Conservation (phyloP, 768 basidiomycete genomes). For the Leccinum imitatum region DNA sequence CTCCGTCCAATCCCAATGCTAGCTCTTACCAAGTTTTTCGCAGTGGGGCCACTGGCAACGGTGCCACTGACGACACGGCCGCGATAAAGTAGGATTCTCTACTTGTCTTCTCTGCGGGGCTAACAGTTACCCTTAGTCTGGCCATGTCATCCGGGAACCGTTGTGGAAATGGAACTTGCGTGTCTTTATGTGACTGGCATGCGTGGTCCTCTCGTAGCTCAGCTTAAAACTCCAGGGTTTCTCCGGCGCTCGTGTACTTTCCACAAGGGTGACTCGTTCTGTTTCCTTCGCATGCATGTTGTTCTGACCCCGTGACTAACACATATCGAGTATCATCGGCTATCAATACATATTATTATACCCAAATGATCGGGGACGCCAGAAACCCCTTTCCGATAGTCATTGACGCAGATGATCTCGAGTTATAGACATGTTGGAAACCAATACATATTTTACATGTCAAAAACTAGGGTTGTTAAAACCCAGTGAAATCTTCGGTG, state of each 20-base stretch:
- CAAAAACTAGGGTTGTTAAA: neutral
- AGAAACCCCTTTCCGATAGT: slow-evolving; percentile 34
- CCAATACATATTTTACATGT: neutral
- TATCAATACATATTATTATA: slow-evolving; percentile 73
- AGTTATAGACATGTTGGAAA: neutral
- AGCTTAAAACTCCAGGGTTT: slow-evolving; percentile 16
- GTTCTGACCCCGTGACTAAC: slow-evolving; percentile 34
- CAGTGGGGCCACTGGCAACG: slow-evolving; percentile 66
- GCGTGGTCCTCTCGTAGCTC: neutral
- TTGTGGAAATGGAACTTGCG: slow-evolving; percentile 50
- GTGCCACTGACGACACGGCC: slow-evolving; percentile 69
- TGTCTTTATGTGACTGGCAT: slow-evolving; percentile 36
- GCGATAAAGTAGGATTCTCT: slow-evolving; percentile 58
- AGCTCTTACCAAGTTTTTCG: slow-evolving; percentile 67
- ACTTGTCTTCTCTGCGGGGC: neutral
- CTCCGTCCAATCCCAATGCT: slow-evolving; percentile 58
- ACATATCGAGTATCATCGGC: slow-evolving; percentile 57
- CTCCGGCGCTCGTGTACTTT: slow-evolving; percentile 75
- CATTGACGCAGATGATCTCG: neutral
- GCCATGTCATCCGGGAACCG: slow-evolving; percentile 64
- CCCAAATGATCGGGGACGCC: slow-evolving; percentile 75
- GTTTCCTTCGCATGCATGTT: neutral
- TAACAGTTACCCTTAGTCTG: slow-evolving; percentile 35
- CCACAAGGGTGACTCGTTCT: slow-evolving; percentile 52
- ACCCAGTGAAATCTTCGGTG: neutral